These are phyloP conservation scores for Aureobasidium sp. DNA, from an alignment of 2,329 filamentous ascomycete genomes.

Conservation along the genomic window DNA sequence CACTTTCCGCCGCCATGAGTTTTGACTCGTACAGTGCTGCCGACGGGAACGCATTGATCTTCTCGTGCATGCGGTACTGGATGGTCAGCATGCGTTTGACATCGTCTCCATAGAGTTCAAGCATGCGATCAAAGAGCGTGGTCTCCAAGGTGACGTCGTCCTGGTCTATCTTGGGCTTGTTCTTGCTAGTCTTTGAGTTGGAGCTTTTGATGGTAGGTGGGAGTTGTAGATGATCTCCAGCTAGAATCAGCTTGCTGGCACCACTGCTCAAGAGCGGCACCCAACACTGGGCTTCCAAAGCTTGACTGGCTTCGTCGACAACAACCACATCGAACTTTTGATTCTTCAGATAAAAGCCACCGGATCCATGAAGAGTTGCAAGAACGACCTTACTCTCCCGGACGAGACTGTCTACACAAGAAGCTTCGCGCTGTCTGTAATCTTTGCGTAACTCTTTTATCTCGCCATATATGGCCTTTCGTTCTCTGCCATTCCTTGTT, in stretches of 20 bases:
- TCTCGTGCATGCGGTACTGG: slow-evolving; percentile 96
- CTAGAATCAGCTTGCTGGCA: slow-evolving; percentile 74
- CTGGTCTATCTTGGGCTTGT: slow-evolving; percentile 23
- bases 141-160: slow-evolving; percentile 54
- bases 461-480: slow-evolving; percentile 73
- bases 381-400: slow-evolving; percentile 76
- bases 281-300: slow-evolving; percentile 95
- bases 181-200: slow-evolving; percentile 33
- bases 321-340: slow-evolving; percentile 88
- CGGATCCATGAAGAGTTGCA: slow-evolving; percentile 85
- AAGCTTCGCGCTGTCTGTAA: slow-evolving; percentile 73
- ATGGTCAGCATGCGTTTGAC: slow-evolving; percentile 95
- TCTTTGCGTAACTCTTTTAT: slow-evolving; percentile 80
- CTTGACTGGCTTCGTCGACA: slow-evolving; percentile 93
- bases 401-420: slow-evolving; percentile 70
- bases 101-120: slow-evolving; percentile 66
- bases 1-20: slow-evolving; percentile 70
- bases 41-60: slow-evolving; percentile 91
- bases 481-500: slow-evolving; percentile 69
- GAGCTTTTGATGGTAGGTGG: slow-evolving; percentile 88
- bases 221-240: slow-evolving; percentile 88
- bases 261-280: slow-evolving; percentile 67
- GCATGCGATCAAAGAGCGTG: slow-evolving; percentile 86
- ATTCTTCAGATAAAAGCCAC: slow-evolving; percentile 69
- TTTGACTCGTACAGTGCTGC: slow-evolving; percentile 76